Percentiles rank a stretch among this genome's conserved stretches.
Conservation (phyloP, 2,329 filamentous ascomycete genomes). For the Botrytis galanthina region DNA sequence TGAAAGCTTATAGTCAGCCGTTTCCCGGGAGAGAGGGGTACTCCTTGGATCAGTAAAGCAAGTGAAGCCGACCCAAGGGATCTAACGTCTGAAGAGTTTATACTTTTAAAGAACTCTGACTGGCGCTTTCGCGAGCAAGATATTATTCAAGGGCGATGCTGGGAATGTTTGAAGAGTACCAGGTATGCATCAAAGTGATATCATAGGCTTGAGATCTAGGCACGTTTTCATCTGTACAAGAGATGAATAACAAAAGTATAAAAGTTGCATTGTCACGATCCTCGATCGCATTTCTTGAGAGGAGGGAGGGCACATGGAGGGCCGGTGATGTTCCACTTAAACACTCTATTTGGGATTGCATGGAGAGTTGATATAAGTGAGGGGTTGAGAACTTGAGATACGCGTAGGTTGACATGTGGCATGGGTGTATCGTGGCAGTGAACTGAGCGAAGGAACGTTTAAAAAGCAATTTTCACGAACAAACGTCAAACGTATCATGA, state of each 20-base stretch:
- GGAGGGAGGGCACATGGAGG: too few species aligned
- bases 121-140: neutral
- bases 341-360: conserved; percentile 1
- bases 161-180: neutral
- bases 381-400: conserved; percentile 1
- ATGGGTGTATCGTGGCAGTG: neutral
- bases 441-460: neutral
- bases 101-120: neutral
- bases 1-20: neutral
- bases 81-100: neutral
- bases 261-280: neutral
- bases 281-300: neutral
- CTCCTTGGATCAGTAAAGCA: neutral
- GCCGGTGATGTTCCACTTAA: neutral
- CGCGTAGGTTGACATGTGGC: neutral
- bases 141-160: neutral
- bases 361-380: neutral
- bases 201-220: neutral
- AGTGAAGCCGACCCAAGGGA: neutral
- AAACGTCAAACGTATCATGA: neutral
- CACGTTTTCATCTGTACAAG: neutral
- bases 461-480: neutral
- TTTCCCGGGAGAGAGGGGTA: neutral
- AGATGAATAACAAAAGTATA: neutral
- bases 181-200: conserved; percentile 6